Evolutionary conservation across 805 yeast species (phyloP).

Genomic region (Yarrowia keelungensis): DNA sequence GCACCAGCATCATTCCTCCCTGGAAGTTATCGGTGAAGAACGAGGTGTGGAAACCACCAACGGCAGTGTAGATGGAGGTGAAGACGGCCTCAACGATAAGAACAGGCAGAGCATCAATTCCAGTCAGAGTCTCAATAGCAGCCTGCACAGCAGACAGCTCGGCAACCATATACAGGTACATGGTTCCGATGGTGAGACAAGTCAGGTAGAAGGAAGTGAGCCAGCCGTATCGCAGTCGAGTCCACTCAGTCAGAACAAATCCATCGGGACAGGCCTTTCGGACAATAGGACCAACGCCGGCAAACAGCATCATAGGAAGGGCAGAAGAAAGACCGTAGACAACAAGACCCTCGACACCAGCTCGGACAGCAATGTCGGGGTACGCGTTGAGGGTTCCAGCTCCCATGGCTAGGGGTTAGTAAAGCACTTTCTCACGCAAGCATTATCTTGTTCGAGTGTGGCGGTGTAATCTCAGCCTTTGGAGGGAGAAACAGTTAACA

Average conservation of each 20-base stretch:
- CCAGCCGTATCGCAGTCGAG: conserved; percentile 78
- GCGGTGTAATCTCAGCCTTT: conserved; percentile 76
- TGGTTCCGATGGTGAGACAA: conserved; percentile 80
- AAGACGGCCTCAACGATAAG: conserved; percentile 86
- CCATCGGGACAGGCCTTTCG: conserved; percentile 85
- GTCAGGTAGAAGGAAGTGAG: conserved; percentile 77
- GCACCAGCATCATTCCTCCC: conserved; percentile 71
- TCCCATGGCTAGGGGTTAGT: conserved; percentile 68
- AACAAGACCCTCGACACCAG: conserved; percentile 86
- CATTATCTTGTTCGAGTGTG: conserved; percentile 79
- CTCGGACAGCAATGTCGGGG: conserved; percentile 81
- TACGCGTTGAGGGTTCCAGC: conserved; percentile 87
- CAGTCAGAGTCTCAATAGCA: conserved; percentile 79
- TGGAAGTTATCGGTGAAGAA: conserved; percentile 88
- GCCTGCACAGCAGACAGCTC: conserved; percentile 82
- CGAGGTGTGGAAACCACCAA: conserved; percentile 90
- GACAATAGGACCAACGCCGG: conserved; percentile 80
- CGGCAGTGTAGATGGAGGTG: conserved; percentile 82
- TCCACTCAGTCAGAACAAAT: conserved; percentile 93
- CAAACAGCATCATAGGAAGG: conserved; percentile 83
- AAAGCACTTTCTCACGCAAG: conserved; percentile 76
- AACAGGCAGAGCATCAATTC: conserved; percentile 77
- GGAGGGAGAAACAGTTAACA: conserved; percentile 35
- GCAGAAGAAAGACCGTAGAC: conserved; percentile 83
- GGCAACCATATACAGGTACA: conserved; percentile 80